Percentiles rank a stretch among this genome's conserved stretches.
phyloP scores from a whole-genome alignment of 371 early-diverging fungal species.

The Sporodiniella umbellata region DNA sequence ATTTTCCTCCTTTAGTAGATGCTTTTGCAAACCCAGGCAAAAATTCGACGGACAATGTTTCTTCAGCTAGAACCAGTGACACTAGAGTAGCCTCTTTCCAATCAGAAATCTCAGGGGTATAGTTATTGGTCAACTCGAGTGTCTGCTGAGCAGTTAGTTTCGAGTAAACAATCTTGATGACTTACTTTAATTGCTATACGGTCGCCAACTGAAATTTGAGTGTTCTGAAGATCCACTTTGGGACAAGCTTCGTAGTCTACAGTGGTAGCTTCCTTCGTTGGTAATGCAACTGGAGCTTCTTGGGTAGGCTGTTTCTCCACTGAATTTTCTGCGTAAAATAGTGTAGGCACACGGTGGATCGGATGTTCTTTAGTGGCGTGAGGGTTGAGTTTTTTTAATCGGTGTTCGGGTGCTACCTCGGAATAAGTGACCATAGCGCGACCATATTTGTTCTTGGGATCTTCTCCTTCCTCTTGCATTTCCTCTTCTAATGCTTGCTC shows the following conservation, averaged over 20 bases:
- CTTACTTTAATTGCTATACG: slow-evolving; percentile 23
- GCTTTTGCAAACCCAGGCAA: slow-evolving; percentile 11
- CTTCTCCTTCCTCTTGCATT: background rate
- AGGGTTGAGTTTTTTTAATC: background rate
- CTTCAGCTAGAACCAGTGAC: background rate
- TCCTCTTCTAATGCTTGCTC: background rate
- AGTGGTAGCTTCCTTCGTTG: background rate
- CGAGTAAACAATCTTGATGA: too few relatives aligned
- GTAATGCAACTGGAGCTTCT: background rate
- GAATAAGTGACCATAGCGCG: slow-evolving; percentile 16
- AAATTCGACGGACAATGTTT: slow-evolving; percentile 5
- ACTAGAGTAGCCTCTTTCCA: slow-evolving; percentile 22
- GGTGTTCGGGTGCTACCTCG: slow-evolving; percentile 7
- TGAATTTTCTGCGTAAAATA: slow-evolving; percentile 16
- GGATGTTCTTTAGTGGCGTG: slow-evolving; percentile 5
- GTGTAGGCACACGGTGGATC: slow-evolving; percentile 10
- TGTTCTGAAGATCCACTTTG: slow-evolving; percentile 5
- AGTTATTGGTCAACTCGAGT: slow-evolving; percentile 3
- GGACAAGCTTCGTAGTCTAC: slow-evolving; percentile 14
- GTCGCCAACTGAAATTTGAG: slow-evolving; percentile 6
- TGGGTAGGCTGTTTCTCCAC: background rate
- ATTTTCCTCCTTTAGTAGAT: slow-evolving; percentile 24
- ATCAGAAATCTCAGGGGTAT: slow-evolving; percentile 28
- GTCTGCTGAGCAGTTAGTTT: background rate
- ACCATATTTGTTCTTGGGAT: slow-evolving; percentile 13